Base-by-base conservation (phyloP, 1,284 basidiomycete genomes). In the Athelia psychrophila region DNA sequence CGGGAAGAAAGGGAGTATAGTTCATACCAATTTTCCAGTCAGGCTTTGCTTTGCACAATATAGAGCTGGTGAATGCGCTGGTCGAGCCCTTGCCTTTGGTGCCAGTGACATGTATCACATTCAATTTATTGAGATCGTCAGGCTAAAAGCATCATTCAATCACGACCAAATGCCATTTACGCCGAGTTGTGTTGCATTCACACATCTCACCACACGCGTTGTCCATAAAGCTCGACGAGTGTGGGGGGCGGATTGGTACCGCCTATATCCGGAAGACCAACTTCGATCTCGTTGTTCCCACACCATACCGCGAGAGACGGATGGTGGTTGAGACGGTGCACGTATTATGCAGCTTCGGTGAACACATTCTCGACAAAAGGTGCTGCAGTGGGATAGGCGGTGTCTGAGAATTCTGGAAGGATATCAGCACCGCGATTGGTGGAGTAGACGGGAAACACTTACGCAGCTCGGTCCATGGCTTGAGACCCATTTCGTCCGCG, bases 71-170 rank as follows among this genome's bases (percentile, higher is more conserved):
- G 62, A 99, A 99, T 2, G 97, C 96, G 53, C 91, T 93, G 0
- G 97, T 97, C 2, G 95, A 98, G 2, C 97, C 97, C 68, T 99
- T 99, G 44, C 97, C 97, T 72, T 99, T 99, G 3, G 97, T 99
- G 2, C 97, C 97, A 13, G 97, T 96, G 63, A 99, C 88, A 73
- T 99, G 97, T 30, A 99, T 83, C 51, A 95, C 93, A 68, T 98
- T 97, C 56, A 99, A 77, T 46, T 73, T 72, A 68, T 99, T 95
- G 49, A 99, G 77, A 60, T 95, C 88, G 50, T 81, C 73, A 23
- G 91, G 83, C 93, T 93, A 64, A 51, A 58, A 47, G 40, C 35
- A 30, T 30, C 27, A 30, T 13, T n/a, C n/a, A n/a, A n/a, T n/a
- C n/a, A n/a, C n/a, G n/a, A n/a, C n/a, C n/a, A n/a, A n/a, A n/a